A percentile compares a stretch with the other conserved stretches of the same genome.
Evolutionary conservation across 2,329 filamentous ascomycete genomes (phyloP).

Genomic region (Aspergillus ochraceus): DNA sequence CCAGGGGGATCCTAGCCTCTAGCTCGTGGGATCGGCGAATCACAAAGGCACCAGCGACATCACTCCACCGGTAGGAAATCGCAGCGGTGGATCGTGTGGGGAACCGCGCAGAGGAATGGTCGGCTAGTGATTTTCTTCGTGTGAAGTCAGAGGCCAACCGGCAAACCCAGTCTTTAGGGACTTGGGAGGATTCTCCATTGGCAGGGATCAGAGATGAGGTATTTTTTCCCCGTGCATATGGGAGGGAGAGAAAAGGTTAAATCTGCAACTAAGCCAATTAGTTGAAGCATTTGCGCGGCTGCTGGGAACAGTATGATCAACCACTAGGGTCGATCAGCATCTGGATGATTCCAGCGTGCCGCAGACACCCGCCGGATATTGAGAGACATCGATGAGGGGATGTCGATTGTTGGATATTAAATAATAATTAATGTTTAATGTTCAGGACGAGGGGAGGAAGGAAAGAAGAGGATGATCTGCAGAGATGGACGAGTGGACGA

Average conservation of each 20-base stretch:
- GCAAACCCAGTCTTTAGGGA: not conserved
- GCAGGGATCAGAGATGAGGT: slow-evolving; percentile 5
- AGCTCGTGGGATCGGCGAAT: slow-evolving; percentile 8
- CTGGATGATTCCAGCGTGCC: not conserved
- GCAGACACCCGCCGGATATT: not conserved
- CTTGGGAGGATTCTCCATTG: not conserved
- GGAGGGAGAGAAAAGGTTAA: slow-evolving; percentile 4
- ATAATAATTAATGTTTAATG: not conserved
- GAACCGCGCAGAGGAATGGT: slow-evolving; percentile 4
- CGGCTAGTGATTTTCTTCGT: slow-evolving; percentile 1
- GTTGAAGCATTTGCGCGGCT: not conserved
- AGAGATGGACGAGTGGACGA: not conserved
- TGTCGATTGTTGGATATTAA: not conserved
- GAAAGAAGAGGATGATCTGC: not conserved
- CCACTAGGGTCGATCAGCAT: slow-evolving; percentile 17
- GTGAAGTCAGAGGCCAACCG: not conserved
- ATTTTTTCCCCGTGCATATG: slow-evolving; percentile 4
- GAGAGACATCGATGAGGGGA: not conserved
- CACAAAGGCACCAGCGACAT: slow-evolving; percentile 1
- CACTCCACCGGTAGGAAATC: slow-evolving; percentile 4
- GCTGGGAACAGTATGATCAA: slow-evolving; percentile 12
- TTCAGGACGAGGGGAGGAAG: not conserved
- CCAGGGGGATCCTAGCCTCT: slow-evolving; percentile 8
- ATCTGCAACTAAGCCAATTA: slow-evolving; percentile 3
- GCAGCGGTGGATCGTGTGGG: slow-evolving; percentile 7